A percentile compares a stretch with the other conserved stretches of the same genome.
These are phyloP conservation scores for Apiospora aurea DNA, from an alignment of 2,329 filamentous ascomycete genomes.

Conservation along the genomic window DNA sequence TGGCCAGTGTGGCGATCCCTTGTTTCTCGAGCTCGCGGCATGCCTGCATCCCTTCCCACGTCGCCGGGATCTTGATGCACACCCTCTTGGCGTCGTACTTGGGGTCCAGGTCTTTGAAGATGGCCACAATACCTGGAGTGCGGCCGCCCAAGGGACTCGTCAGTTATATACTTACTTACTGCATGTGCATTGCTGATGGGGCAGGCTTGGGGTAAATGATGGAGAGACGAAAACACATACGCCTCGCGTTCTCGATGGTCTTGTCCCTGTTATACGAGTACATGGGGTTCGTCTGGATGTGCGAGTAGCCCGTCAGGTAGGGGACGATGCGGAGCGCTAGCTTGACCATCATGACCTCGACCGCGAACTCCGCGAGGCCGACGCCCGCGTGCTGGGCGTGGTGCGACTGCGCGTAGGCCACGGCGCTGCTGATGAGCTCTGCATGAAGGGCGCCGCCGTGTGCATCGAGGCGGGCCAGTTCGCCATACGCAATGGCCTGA, in stretches of 20 bases:
- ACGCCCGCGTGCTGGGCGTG: conserved; percentile 43
- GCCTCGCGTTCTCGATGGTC: conserved; percentile 57
- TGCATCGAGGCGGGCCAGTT: conserved; percentile 46
- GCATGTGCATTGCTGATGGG: not conserved
- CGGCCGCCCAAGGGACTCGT: not conserved
- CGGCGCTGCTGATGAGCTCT: conserved; percentile 46
- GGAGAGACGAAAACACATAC: conserved; percentile 43
- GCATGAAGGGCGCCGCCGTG: conserved; percentile 47
- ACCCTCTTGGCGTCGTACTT: conserved; percentile 55
- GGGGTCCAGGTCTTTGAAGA: conserved; percentile 54
- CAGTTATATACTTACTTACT: not conserved
- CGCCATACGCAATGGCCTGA: conserved; percentile 57
- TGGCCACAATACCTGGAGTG: conserved; percentile 55
- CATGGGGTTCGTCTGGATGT: conserved; percentile 67
- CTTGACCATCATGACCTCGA: conserved; percentile 64
- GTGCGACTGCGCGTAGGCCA: conserved; percentile 43
- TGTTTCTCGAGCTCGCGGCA: conserved; percentile 59
- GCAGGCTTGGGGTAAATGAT: not conserved
- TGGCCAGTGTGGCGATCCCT: conserved; percentile 66
- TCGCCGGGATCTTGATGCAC: conserved; percentile 69
- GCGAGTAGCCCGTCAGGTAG: conserved; percentile 58
- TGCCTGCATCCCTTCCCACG: conserved; percentile 69
- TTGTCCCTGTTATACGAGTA: conserved; percentile 57
- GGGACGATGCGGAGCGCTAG: conserved; percentile 59
- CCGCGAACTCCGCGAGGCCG: conserved; percentile 55